Conservation (phyloP, 1,284 basidiomycete genomes). For the Ceratobasidium sp. region DNA sequence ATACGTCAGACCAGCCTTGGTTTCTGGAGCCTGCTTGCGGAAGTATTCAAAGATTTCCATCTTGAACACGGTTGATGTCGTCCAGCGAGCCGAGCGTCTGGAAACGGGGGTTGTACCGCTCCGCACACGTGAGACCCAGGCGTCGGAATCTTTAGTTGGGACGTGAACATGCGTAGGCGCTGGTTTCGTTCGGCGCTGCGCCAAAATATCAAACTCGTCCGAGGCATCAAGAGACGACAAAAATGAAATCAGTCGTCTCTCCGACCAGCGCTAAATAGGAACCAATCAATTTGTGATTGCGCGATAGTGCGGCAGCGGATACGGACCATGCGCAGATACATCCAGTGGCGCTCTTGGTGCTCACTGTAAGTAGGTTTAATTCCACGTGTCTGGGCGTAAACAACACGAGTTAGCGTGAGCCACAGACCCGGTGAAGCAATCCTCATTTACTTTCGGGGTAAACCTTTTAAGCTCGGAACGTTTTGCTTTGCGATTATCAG, state of each 20-base stretch:
- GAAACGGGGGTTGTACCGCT: conserved; percentile 39
- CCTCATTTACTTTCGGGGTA: conserved; percentile 31
- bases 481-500: conserved; percentile 41
- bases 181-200: conserved; percentile 25
- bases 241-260: conserved; percentile 26
- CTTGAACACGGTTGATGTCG: conserved; percentile 40
- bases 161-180: conserved; percentile 24
- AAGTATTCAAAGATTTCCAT: conserved; percentile 44
- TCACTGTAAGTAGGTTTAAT: conserved; percentile 41
- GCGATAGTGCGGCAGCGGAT: too few relatives aligned
- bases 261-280: conserved; percentile 22
- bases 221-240: conserved; percentile 17
- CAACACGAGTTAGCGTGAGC: neutral
- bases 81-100: conserved; percentile 43
- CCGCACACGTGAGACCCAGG: conserved; percentile 41
- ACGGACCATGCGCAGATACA: conserved; percentile 41
- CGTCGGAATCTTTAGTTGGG: conserved; percentile 30
- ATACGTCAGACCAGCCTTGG: conserved; percentile 40
- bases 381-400: conserved; percentile 7
- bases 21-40: conserved; percentile 23
- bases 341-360: conserved; percentile 45
- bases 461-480: conserved; percentile 39
- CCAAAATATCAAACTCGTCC: conserved; percentile 27
- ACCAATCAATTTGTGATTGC: neutral
- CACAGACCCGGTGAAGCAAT: neutral